Conservation (phyloP, 1,284 basidiomycete species). For the Ceraceosorus bombacis region DNA sequence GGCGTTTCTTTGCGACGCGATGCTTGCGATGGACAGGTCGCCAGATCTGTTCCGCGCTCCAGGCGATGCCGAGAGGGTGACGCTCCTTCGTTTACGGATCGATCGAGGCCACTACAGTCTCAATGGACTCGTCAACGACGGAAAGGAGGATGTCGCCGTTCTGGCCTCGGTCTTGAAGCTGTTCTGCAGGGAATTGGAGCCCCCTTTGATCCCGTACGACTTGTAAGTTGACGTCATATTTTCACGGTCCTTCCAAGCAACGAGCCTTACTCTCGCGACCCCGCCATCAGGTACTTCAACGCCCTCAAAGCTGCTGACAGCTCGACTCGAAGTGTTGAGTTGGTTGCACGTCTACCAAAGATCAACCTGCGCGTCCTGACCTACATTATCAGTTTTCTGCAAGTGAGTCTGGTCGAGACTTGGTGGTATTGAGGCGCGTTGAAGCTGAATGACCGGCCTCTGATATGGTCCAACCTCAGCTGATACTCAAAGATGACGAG, state of each 20-base stretch:
- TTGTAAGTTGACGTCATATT: conserved; percentile 10
- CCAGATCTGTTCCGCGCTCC: conserved; percentile 87
- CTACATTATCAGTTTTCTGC: conserved; percentile 79
- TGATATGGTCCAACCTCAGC: conserved; percentile 71
- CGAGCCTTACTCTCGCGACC: not conserved
- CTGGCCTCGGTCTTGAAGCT: conserved; percentile 79
- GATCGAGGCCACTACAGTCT: conserved; percentile 82
- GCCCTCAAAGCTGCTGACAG: not conserved
- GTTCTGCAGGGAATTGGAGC: conserved; percentile 79
- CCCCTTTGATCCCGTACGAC: conserved; percentile 70
- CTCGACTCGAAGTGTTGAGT: conserved; percentile 56
- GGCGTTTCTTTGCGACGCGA: conserved; percentile 80
- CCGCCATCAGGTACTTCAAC: not conserved
- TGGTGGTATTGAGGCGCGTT: too few relatives aligned
- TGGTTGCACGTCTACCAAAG: conserved; percentile 68
- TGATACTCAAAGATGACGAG: not conserved
- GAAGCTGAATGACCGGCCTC: conserved; percentile 36
- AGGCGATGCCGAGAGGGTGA: conserved; percentile 75
- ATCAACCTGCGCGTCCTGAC: conserved; percentile 74
- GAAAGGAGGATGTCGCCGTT: conserved; percentile 57
- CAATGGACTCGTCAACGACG: conserved; percentile 59
- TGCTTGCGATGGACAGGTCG: conserved; percentile 73
- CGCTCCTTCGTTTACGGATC: conserved; percentile 74
- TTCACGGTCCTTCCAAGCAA: too few relatives aligned
- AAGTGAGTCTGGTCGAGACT: conserved; percentile 46